Conservation (phyloP, 2,329 filamentous ascomycete genomes). For the Trichoderma sp. region DNA sequence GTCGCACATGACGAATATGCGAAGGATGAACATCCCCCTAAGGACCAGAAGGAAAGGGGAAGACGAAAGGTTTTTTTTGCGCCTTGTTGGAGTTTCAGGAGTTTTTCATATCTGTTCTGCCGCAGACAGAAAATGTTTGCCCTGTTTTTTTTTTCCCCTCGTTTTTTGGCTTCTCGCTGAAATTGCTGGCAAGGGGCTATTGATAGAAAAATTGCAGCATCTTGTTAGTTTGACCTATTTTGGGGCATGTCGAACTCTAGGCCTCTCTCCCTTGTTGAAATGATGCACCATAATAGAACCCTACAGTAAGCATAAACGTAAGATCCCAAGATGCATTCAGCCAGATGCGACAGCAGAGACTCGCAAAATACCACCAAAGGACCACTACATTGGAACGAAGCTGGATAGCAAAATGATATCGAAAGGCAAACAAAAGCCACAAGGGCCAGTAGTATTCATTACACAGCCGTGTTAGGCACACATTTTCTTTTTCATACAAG, state of each 20-base stretch:
- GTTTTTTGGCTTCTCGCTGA: no score
- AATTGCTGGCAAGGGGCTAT: neutral
- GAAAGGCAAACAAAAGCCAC: neutral
- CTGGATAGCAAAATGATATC: no score
- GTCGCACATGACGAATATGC: neutral
- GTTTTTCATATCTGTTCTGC: neutral
- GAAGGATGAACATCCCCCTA: neutral
- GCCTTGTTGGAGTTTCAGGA: conserved; percentile 23
- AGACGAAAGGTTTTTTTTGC: neutral
- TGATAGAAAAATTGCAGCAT: conserved; percentile 23
- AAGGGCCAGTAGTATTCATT: neutral
- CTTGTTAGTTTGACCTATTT: neutral
- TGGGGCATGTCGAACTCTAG: neutral
- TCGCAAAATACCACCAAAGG: neutral
- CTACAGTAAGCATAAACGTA: no score
- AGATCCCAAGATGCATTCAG: neutral
- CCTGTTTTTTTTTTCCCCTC: neutral
- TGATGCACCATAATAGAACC: no score
- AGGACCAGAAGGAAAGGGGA: neutral
- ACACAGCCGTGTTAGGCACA: neutral
- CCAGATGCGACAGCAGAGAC: neutral
- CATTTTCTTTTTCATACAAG: conserved; percentile 23
- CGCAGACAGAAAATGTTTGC: neutral
- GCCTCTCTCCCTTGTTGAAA: neutral
- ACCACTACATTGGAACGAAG: no score